Percentiles rank a stretch among this genome's conserved stretches.
phyloP scores from a whole-genome alignment of 1,284 basidiomycete species.

The Pseudozyma tsukubaensis region DNA sequence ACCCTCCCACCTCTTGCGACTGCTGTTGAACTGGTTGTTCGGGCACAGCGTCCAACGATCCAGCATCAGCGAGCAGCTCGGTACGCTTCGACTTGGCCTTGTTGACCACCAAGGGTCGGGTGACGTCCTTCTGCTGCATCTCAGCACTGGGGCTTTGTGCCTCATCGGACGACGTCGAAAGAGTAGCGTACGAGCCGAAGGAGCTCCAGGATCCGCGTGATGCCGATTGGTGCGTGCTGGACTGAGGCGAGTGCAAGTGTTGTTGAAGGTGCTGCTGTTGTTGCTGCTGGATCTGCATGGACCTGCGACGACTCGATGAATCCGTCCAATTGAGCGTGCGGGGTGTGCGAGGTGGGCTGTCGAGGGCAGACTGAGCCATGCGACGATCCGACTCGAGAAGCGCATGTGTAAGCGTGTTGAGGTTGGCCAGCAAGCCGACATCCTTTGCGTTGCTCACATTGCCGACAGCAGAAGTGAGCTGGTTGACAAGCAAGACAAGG shows the following conservation, averaged over 20 bases:
- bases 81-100: conserved; percentile 6
- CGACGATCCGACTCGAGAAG: conserved; percentile 31
- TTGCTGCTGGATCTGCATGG: conserved; percentile 7
- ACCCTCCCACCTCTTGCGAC: conserved; percentile 25
- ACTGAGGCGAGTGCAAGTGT: conserved; percentile 20
- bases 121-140: conserved; percentile 10
- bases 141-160: conserved; percentile 6
- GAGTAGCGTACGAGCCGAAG: conserved; percentile 16
- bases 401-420: conserved; percentile 11
- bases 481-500: conserved; percentile 37
- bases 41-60: conserved; percentile 8
- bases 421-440: conserved; percentile 20
- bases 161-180: conserved; percentile 35
- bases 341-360: conserved; percentile 37
- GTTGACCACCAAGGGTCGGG: neutral
- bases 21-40: conserved; percentile 3
- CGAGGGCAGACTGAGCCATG: conserved; percentile 10
- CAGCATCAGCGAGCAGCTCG: conserved; percentile 16
- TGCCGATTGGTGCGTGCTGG: conserved; percentile 13
- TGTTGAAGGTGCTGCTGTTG: conserved; percentile 2
- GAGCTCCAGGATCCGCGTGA: conserved; percentile 37
- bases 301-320: conserved; percentile 19
- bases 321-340: conserved; percentile 12
- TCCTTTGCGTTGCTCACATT: conserved; percentile 6
- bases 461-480: conserved; percentile 7